Percentiles rank a stretch among this genome's conserved stretches.
Conservation (phyloP, 2,329 filamentous ascomycete genomes). For the Cladophialophora yegresii region DNA sequence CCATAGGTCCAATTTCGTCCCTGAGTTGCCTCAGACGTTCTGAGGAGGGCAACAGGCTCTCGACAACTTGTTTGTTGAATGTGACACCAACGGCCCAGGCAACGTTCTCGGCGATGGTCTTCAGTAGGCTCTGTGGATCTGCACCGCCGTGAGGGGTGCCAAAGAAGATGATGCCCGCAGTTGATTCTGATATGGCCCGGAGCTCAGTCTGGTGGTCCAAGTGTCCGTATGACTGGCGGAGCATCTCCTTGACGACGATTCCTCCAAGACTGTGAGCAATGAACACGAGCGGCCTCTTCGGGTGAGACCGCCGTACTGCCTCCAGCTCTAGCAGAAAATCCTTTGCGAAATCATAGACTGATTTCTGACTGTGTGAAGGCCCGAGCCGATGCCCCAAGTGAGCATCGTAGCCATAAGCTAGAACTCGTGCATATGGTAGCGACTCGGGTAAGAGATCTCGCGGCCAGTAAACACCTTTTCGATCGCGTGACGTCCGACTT, state of each 20-base stretch:
- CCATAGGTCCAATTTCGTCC: constrained; percentile 39
- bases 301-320: constrained; percentile 33
- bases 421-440: constrained; percentile 27
- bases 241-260: constrained; percentile 27
- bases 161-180: constrained; percentile 28
- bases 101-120: constrained; percentile 9
- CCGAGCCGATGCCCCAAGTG: constrained; percentile 34
- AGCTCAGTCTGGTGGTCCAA: constrained; percentile 8
- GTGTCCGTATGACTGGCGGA: constrained; percentile 18
- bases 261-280: constrained; percentile 30
- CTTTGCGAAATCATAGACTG: constrained; percentile 42
- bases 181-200: constrained; percentile 14
- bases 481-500: constrained; percentile 10
- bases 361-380: constrained; percentile 36
- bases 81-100: constrained; percentile 30
- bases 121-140: constrained; percentile 10
- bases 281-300: constrained; percentile 22
- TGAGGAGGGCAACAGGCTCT: constrained; percentile 41
- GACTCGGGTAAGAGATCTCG: constrained; percentile 26
- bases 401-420: constrained; percentile 39
- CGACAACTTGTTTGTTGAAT: constrained; percentile 42
- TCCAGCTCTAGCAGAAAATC: constrained; percentile 44
- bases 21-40: constrained; percentile 41
- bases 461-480: constrained; percentile 15
- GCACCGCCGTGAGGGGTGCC: constrained; percentile 31